phyloP scores from a whole-genome alignment of 176 grass and related monocot species.

The Zea mays region Zm-B73-REFERENCE-NAM-5.0 NC_050097.1:28199501-28200000 shows the following conservation, averaged over 20 bases:
- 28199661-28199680: constrained; percentile 58
- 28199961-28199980: neutral
- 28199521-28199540: constrained; percentile 38
- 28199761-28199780: neutral
- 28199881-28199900: neutral
- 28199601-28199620: constrained; percentile 30
- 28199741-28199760: neutral
- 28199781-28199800: neutral
- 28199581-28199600: constrained; percentile 25
- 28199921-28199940: neutral
- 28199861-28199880: neutral
- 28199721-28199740: neutral
- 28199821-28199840: neutral
- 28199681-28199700: constrained; percentile 34
- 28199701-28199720: neutral
- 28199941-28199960: neutral
- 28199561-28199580: constrained; percentile 30
- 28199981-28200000: neutral
- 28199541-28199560: neutral
- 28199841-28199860: neutral
- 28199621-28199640: constrained; percentile 51
- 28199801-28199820: neutral
- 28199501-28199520: constrained; percentile 71
- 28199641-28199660: constrained; percentile 54
- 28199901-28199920: neutral